Base-by-base conservation (phyloP, 305 asterid species). In the Coffea humblotiana region DNA sequence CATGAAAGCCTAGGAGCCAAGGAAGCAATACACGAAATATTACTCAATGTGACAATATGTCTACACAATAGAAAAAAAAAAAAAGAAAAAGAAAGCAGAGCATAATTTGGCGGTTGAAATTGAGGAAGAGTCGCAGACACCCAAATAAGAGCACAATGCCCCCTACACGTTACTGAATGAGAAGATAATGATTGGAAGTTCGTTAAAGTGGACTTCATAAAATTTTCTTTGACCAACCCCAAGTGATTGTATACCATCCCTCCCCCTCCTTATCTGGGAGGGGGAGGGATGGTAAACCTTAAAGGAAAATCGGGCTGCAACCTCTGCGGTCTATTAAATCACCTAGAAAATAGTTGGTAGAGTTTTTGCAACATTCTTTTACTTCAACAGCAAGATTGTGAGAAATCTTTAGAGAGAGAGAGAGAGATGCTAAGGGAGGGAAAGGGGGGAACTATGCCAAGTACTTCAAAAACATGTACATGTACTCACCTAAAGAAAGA, bases 401-500 rank as follows among this genome's bases (percentile, higher is more conserved):
- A 40, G n/a, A 27, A 21, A 43, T 9, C 9, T 56, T 56, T 19
- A 16, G 61, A 18, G 23, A 54, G 8, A 54, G 8, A 16, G 8
- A 54, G 61, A 54, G n/a, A 18, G 25, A 1, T 16, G 19, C 9
- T 1, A 9, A 19, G 2, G n/a, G n/a, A 52, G 60, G 16, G 60
- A 52, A 2, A 52, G 25, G 63, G n/a, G n/a, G n/a, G 0, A 12
- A 13, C 2, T 51, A 12, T 51, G 18, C 56, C 18, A 32, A 23
- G 6, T 51, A 15, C 56, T 23, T 47, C 35, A 9, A 72, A 49
- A 60, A 72, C 45, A 61, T 0, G 11, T 3, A 68, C 27, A 54
- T 72, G 69, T 77, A 84, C 93, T 91, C 85, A 96, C 99, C 98
- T 54, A 93, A 77, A 76, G 98, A 87, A 84, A 96, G 87, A 88